Evolutionary conservation across 202 grass and related monocot genomes (phyloP), one percentile per base, ranked within the genome.

Genomic region (Hordeum pubiflorum): DNA sequence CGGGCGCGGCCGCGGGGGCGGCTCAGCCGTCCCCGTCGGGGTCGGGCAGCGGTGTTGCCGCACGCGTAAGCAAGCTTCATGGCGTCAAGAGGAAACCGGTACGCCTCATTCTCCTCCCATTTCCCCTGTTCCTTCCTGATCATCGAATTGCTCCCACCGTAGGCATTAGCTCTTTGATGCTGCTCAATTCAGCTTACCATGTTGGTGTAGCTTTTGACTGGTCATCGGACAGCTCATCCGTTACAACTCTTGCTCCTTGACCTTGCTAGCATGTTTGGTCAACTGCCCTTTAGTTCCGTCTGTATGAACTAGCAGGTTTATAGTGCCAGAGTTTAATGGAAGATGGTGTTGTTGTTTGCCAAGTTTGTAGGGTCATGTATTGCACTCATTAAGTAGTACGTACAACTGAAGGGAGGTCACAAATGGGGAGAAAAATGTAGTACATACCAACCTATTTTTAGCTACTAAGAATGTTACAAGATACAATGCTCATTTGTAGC

Each of bases 21-120:
- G 27, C 15, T 31, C 62, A 58, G 59, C 69, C 72, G 60, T 65
- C 74, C 8, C 23, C 79, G 22, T 82, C 69, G 12, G 69, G 24
- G 24, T 52, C 75, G 13, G 80, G 80, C 75, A 76, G 79, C 43
- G 82, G 84, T 23, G 82, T 74, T 36, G 41, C 83, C 11, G 22
- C 80, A 23, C 74, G 84, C 36, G 5, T 86, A 56, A 87, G 84
- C 89, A 89, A 72, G 62, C 89, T 91, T 67, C 77, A 83, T 13
- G 63, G 61, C 12, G 79, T 89, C 67, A 86, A 29, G 65, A 91
- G 69, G 59, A 90, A 81, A 58, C 75, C 89, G 72, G 89, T 95
- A 95, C 37, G 79, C 54, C 31, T 89, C 81, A 37, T 32, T 83
- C 74, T 80, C 84, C 43, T 65, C 56, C 59, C 29, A 20, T 10